Evolutionary conservation across 1,284 basidiomycete genomes (phyloP).

Genomic region (Somion occarium): DNA sequence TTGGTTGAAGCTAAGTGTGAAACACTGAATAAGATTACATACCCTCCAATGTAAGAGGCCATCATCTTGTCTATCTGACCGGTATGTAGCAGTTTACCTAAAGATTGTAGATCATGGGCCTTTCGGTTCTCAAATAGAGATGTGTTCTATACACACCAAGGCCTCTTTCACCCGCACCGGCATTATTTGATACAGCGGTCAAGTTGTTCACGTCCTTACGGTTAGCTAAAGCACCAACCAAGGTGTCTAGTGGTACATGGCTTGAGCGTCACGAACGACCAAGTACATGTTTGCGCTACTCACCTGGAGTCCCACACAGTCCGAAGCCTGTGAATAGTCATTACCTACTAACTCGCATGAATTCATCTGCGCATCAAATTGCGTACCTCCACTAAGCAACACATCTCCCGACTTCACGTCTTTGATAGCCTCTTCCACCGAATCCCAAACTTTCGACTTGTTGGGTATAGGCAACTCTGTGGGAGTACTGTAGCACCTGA

Average conservation of each 20-base stretch:
- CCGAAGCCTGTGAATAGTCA: conserved; percentile 59
- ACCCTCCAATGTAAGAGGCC: conserved; percentile 86
- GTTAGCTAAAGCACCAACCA: conserved; percentile 76
- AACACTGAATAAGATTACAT: conserved; percentile 13
- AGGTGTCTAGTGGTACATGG: conserved; percentile 50
- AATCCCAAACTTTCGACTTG: conserved; percentile 48
- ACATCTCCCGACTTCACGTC: conserved; percentile 60
- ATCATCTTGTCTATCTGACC: conserved; percentile 84
- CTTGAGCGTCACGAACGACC: background rate
- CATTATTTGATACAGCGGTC: conserved; percentile 90
- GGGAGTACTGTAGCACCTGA: conserved; percentile 21
- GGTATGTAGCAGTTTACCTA: conserved; percentile 75
- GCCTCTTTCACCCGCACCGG: conserved; percentile 73
- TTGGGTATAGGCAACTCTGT: conserved; percentile 27
- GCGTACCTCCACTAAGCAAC: conserved; percentile 77
- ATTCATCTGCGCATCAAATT: background rate
- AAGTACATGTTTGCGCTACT: background rate
- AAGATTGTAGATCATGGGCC: background rate
- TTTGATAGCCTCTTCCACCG: conserved; percentile 49
- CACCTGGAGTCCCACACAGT: conserved; percentile 71
- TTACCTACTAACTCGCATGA: background rate
- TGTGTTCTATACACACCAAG: conserved; percentile 64
- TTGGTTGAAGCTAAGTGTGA: background rate
- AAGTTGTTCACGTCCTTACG: conserved; percentile 70
- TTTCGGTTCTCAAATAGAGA: too few relatives aligned